These are phyloP conservation scores for Smittium culicis DNA, from an alignment of 371 early-diverging fungal species.

Conservation along the genomic window DNA sequence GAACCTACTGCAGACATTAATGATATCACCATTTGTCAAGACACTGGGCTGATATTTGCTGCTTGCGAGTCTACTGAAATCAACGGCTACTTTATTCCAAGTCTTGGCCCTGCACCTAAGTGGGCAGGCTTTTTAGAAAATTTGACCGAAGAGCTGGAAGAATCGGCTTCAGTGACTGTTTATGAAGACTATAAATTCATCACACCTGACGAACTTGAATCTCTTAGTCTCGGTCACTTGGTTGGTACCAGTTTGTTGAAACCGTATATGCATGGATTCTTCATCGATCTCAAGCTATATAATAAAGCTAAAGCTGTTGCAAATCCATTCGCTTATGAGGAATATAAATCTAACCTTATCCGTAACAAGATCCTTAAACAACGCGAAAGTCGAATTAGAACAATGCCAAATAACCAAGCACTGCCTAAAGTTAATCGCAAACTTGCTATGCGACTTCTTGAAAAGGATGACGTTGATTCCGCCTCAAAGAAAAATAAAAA, in stretches of 20 bases:
- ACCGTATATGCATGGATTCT: conserved; percentile 98
- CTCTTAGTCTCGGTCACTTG: conserved; percentile 81
- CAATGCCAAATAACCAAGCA: conserved; percentile 63
- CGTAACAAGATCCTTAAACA: conserved; percentile 74
- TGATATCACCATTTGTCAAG: conserved; percentile 67
- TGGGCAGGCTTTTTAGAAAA: conserved; percentile 97
- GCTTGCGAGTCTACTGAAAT: conserved; percentile 93
- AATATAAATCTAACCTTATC: conserved; percentile 60
- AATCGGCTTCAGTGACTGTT: conserved; percentile 64
- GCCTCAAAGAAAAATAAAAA: conserved; percentile 21
- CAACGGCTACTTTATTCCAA: conserved; percentile 83
- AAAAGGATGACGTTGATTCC: conserved; percentile 27
- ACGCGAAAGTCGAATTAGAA: conserved; percentile 76
- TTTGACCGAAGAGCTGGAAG: conserved; percentile 95
- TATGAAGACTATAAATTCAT: conserved; percentile 98
- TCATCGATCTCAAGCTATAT: conserved; percentile 86
- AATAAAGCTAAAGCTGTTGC: conserved; percentile 90
- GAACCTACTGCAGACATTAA: conserved; percentile 89
- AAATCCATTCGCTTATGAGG: conserved; percentile 94
- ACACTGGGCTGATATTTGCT: conserved; percentile 81
- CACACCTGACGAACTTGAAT: conserved; percentile 71
- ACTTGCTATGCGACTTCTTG: conserved; percentile 61
- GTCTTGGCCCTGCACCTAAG: conserved; percentile 87
- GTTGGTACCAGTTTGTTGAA: conserved; percentile 86
- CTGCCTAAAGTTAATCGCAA: conserved; percentile 80